Conservation (phyloP, 441 rosid species). For the Populus hybrid region DNA sequence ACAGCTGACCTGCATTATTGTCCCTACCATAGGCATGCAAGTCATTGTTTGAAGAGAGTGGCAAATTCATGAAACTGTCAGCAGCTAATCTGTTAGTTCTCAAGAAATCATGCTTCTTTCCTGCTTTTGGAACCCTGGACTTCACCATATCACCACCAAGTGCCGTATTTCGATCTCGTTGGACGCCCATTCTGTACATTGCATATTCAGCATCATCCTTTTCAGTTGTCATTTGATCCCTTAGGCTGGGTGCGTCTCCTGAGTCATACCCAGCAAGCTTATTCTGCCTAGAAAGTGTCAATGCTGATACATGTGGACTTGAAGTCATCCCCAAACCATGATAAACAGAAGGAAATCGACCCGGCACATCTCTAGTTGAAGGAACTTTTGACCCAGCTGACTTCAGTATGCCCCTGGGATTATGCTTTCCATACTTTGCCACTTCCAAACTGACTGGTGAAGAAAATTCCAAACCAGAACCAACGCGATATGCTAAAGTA, state of each 20-base stretch:
- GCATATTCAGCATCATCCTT: conserved; percentile 54
- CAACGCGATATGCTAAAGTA: conserved; percentile 39
- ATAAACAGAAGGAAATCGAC: conserved; percentile 41
- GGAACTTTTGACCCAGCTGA: conserved; percentile 44
- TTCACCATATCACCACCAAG: conserved; percentile 32
- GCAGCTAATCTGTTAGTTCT: conserved; percentile 43
- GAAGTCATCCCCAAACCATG: conserved; percentile 51
- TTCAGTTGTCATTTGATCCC: conserved; percentile 39
- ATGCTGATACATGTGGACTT: conserved; percentile 38
- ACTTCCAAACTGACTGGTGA: conserved; percentile 38
- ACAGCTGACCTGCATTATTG: conserved; percentile 31
- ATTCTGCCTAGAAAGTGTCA: conserved; percentile 40
- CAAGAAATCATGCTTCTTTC: conserved; percentile 50
- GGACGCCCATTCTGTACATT: conserved; percentile 54
- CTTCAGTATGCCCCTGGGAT: conserved; percentile 55
- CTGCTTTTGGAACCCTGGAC: conserved; percentile 44
- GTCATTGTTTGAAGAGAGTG: conserved; percentile 54
- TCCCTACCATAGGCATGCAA: conserved; percentile 42
- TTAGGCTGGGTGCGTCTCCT: conserved; percentile 40
- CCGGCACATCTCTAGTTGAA: conserved; percentile 32
- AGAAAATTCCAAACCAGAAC: conserved; percentile 47
- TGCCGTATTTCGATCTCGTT: conserved; percentile 39
- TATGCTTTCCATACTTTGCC: conserved; percentile 56
- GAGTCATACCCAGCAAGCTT: conserved; percentile 41
- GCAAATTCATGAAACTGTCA: conserved; percentile 53